Conservation (phyloP, 345 rosid species). For the Pistacia vera region DNA sequence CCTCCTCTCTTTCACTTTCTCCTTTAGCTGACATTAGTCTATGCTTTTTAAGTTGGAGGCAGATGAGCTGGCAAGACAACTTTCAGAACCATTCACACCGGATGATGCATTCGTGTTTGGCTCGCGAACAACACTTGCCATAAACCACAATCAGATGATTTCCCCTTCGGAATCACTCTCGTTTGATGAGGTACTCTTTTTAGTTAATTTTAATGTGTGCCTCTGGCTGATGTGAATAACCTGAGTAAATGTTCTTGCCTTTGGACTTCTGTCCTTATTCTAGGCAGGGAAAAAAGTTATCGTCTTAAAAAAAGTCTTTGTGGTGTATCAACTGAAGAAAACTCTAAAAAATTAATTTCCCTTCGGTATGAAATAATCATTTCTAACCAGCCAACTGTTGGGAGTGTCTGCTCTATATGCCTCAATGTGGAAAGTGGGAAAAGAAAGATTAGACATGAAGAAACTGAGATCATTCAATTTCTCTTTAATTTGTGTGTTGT, state of each 20-base stretch:
- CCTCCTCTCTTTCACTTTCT: constrained; percentile 7
- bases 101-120: constrained; percentile 86
- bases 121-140: constrained; percentile 44
- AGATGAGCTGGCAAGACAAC: constrained; percentile 65
- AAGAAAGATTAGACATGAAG: not conserved
- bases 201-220: not conserved
- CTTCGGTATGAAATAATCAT: not conserved
- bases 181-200: constrained; percentile 73
- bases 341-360: not conserved
- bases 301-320: not conserved
- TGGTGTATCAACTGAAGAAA: not conserved
- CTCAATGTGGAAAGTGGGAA: not conserved
- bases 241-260: not conserved
- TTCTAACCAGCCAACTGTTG: not conserved
- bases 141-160: constrained; percentile 46
- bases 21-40: constrained; percentile 6
- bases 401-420: not conserved
- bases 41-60: constrained; percentile 52
- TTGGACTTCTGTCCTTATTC: not conserved
- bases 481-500: constrained; percentile 20
- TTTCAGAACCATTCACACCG: constrained; percentile 78
- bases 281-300: not conserved
- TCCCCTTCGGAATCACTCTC: constrained; percentile 72
- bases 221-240: not conserved
- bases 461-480: not conserved